These are phyloP conservation scores for Priceomyces haplophilus DNA, from an alignment of 805 yeast species.

Conservation along the genomic window DNA sequence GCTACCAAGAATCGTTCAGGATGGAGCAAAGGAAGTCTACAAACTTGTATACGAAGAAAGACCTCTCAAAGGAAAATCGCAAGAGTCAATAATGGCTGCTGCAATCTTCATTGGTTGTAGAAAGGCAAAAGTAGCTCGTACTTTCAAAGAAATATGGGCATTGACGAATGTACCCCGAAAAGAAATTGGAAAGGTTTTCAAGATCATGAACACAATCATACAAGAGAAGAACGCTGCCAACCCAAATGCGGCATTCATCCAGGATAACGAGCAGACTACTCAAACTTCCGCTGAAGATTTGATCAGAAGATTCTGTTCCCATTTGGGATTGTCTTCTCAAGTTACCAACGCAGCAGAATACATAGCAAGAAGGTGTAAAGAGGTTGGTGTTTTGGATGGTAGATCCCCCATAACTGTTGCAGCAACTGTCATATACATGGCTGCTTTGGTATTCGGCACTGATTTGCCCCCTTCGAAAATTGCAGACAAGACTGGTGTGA, in stretches of 20 bases:
- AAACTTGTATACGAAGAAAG: constrained; percentile 86
- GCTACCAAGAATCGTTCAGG: constrained; percentile 91
- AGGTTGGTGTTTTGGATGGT: constrained; percentile 91
- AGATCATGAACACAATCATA: constrained; percentile 64
- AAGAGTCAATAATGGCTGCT: constrained; percentile 94
- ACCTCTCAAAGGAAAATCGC: constrained; percentile 83
- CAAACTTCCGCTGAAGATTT: constrained; percentile 93
- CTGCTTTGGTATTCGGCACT: constrained; percentile 81
- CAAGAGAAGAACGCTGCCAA: constrained; percentile 55
- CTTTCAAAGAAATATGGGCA: constrained; percentile 94
- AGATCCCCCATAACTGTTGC: constrained; percentile 97
- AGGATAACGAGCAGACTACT: constrained; percentile 60
- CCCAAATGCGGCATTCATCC: constrained; percentile 40
- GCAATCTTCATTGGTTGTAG: constrained; percentile 93
- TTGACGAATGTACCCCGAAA: constrained; percentile 89
- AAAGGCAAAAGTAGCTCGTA: constrained; percentile 88
- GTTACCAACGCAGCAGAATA: constrained; percentile 90
- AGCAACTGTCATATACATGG: constrained; percentile 94
- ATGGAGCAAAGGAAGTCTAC: constrained; percentile 95
- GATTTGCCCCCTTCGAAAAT: constrained; percentile 75
- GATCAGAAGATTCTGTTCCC: constrained; percentile 94
- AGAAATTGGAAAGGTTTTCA: constrained; percentile 90
- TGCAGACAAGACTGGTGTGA: constrained; percentile 90
- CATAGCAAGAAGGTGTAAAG: constrained; percentile 86
- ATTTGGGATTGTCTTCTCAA: constrained; percentile 79